Percentiles rank a stretch among this genome's conserved stretches.
These are phyloP conservation scores for Fusarium sarcochroum DNA, from an alignment of 2,329 filamentous ascomycete genomes.

Conservation along the genomic window DNA sequence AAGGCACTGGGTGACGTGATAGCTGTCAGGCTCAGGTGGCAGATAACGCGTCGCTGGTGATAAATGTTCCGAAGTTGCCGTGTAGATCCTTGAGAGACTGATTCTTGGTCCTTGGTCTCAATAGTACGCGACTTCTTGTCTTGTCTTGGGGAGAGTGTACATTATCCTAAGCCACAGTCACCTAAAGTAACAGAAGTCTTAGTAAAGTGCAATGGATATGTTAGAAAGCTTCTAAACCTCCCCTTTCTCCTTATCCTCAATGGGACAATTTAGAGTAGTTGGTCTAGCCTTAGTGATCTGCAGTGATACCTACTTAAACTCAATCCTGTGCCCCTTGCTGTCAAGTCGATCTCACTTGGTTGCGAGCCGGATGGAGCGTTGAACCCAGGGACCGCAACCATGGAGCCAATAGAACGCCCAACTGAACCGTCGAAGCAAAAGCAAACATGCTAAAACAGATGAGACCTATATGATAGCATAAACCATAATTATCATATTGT, in stretches of 20 bases:
- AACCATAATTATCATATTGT: background rate
- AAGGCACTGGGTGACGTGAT: background rate
- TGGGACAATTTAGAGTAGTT: too few species aligned
- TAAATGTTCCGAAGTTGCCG: too few species aligned
- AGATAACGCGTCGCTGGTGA: background rate
- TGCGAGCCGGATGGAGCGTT: background rate
- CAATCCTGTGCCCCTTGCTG: background rate
- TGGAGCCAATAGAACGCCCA: background rate
- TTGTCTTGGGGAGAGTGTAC: too few species aligned
- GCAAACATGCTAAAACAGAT: slow-evolving; percentile 7
- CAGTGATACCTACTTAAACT: too few species aligned
- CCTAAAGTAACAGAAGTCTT: too few species aligned
- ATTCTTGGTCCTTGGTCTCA: background rate
- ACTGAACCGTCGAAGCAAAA: background rate
- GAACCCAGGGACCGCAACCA: background rate
- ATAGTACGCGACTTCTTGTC: too few species aligned
- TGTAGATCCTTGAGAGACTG: background rate
- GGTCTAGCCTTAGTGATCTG: too few species aligned
- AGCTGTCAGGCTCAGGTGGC: background rate
- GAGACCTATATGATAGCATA: slow-evolving; percentile 7
- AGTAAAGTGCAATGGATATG: too few species aligned
- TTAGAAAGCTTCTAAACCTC: too few species aligned
- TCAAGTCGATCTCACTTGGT: background rate
- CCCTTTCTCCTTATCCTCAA: too few species aligned
- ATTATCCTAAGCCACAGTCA: too few species aligned